phyloP scores from a whole-genome alignment of 73 alveolate species.

The Uronychia setigera region DNA sequence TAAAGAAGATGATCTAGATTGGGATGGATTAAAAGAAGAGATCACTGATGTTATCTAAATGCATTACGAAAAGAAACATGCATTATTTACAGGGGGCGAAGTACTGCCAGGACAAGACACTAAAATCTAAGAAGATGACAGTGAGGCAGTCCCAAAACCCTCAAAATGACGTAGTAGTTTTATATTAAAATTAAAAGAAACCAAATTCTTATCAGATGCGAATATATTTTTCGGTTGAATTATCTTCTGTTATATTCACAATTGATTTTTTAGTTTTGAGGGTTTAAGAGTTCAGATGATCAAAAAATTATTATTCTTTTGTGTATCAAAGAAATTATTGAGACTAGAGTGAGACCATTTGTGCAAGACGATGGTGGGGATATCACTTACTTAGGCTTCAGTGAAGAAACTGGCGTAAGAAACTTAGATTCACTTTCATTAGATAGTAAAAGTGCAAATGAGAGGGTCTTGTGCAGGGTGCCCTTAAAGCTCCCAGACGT shows the following conservation, averaged over 20 bases:
- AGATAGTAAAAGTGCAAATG: constrained; percentile 17
- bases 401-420: constrained; percentile 21
- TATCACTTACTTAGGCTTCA: constrained; percentile 14
- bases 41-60: neutral
- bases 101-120: constrained; percentile 66
- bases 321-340: constrained; percentile 26
- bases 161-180: too few species aligned
- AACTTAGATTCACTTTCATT: neutral
- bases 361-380: constrained; percentile 50
- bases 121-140: constrained; percentile 66
- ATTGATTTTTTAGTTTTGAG: too few species aligned
- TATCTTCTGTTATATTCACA: too few species aligned
- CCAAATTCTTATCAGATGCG: too few species aligned
- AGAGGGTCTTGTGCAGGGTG: constrained; percentile 45
- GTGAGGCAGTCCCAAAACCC: constrained; percentile 76
- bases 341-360: constrained; percentile 24
- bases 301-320: too few species aligned
- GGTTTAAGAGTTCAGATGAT: too few species aligned
- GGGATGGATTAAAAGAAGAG: constrained; percentile 8
- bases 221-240: too few species aligned
- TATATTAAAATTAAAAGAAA: too few species aligned
- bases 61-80: neutral
- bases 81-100: constrained; percentile 5
- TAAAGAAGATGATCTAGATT: constrained; percentile 4
- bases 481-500: constrained; percentile 10